A percentile compares a stretch with the other conserved stretches of the same genome.
These are phyloP conservation scores for Epicoccum sorghinum DNA, from an alignment of 2,329 filamentous ascomycete genomes.

Conservation along the genomic window DNA sequence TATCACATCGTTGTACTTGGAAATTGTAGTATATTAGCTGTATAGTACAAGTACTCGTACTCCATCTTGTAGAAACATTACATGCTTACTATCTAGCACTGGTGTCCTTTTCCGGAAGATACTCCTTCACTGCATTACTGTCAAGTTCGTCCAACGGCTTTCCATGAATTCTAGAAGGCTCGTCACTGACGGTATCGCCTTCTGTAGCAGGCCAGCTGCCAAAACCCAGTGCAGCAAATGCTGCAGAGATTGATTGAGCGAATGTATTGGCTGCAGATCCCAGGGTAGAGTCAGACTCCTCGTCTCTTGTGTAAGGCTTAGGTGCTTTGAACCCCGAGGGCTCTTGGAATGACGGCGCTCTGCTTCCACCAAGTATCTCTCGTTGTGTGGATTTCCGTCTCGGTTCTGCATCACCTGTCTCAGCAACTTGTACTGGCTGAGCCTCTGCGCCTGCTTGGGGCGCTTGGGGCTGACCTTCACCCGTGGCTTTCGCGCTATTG, in stretches of 20 bases:
- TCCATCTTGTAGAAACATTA: not conserved
- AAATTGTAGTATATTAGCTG: too few species aligned
- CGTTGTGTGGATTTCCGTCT: conserved; percentile 3
- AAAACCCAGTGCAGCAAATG: conserved; percentile 39
- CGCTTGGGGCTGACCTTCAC: not conserved
- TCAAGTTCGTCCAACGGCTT: conserved; percentile 33
- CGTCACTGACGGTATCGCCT: not conserved
- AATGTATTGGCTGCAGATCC: conserved; percentile 12
- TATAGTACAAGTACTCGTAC: not conserved
- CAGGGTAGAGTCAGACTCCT: not conserved
- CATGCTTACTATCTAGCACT: conserved; percentile 16
- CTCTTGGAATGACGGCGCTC: conserved; percentile 7
- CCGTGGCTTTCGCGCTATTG: not conserved
- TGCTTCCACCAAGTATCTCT: conserved; percentile 7
- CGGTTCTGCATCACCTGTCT: not conserved
- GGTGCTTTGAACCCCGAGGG: conserved; percentile 8
- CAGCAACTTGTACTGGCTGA: not conserved
- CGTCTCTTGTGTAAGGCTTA: conserved; percentile 3
- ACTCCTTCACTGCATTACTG: conserved; percentile 30
- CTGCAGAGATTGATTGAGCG: conserved; percentile 36
- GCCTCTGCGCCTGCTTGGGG: not conserved
- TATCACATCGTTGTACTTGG: too few species aligned
- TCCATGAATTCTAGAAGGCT: conserved; percentile 16
- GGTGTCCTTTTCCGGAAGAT: conserved; percentile 24
- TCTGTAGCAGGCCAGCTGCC: conserved; percentile 26